Evolutionary conservation across 345 rosid species (phyloP).

Genomic region (Eucalyptus sideroxylon): DNA sequence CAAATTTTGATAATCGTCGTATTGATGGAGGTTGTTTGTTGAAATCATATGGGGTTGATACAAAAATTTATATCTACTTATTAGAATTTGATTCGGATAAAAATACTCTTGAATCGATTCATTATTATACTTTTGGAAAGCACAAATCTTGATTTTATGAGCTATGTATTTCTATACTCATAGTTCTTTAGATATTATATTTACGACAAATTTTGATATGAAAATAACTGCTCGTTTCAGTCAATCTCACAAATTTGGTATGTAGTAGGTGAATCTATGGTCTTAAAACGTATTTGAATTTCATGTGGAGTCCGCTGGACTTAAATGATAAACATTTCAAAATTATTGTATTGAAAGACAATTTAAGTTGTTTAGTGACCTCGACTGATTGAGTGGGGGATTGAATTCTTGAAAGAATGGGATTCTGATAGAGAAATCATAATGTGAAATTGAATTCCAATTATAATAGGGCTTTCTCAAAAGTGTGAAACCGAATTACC

Average conservation of each 20-base stretch:
- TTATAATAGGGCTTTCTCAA: neutral
- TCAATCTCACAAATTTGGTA: neutral
- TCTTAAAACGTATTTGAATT: neutral
- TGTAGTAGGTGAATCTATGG: neutral
- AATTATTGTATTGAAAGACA: neutral
- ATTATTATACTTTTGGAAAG: neutral
- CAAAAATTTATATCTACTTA: neutral
- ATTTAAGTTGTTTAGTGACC: neutral
- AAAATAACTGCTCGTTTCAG: neutral
- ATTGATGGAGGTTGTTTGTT: neutral
- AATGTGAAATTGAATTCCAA: neutral
- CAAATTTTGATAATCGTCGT: neutral
- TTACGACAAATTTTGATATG: neutral
- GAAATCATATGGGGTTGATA: rapidly evolving
- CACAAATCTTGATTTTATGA: neutral
- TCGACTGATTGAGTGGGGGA: neutral
- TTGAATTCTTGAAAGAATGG: neutral
- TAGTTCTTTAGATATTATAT: neutral
- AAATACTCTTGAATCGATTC: neutral
- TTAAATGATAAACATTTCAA: neutral
- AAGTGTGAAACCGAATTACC: neutral
- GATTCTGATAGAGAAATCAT: neutral
- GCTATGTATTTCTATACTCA: neutral
- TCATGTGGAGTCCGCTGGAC: neutral
- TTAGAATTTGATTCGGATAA: neutral